These are phyloP conservation scores for Boletus pseudopeckii DNA, from an alignment of 768 basidiomycete species.

Conservation along the genomic window DNA sequence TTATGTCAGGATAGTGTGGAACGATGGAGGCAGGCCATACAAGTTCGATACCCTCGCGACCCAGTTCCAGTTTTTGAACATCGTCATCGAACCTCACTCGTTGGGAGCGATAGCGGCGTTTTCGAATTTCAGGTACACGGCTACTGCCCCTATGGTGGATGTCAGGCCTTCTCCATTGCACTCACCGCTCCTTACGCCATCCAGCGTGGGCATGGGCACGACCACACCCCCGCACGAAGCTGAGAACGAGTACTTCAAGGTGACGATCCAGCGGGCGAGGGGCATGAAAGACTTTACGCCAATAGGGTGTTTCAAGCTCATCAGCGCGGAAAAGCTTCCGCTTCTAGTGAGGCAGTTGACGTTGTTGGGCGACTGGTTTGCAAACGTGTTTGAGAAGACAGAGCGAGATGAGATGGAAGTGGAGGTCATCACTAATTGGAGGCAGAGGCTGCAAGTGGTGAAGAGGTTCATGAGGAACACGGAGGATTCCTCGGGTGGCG, in stretches of 20 bases:
- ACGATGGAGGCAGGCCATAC: conserved; percentile 90
- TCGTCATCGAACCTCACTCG: conserved; percentile 93
- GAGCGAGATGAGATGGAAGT: conserved; percentile 63
- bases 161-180: conserved; percentile 17
- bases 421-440: conserved; percentile 90
- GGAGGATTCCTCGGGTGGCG: conserved; percentile 23
- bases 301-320: conserved; percentile 89
- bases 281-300: conserved; percentile 96
- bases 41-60: conserved; percentile 88
- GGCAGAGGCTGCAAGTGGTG: conserved; percentile 74
- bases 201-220: conserved; percentile 7
- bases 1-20: conserved; percentile 94
- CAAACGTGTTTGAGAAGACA: conserved; percentile 76
- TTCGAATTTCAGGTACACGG: conserved; percentile 50
- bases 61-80: conserved; percentile 96
- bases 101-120: conserved; percentile 80
- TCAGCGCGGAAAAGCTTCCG: conserved; percentile 84
- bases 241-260: conserved; percentile 95
- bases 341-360: conserved; percentile 86
- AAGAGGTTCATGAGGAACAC: conserved; percentile 50
- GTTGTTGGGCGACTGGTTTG: conserved; percentile 86
- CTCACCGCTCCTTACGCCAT: conserved; percentile 17
- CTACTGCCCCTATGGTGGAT: conserved; percentile 4
- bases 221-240: conserved; percentile 42
- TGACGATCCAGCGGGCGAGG: conserved; percentile 80